Percentiles rank a stretch among this genome's conserved stretches.
phyloP scores from a whole-genome alignment of 2,329 filamentous ascomycete genomes.

The Ophiostoma quercus region DNA sequence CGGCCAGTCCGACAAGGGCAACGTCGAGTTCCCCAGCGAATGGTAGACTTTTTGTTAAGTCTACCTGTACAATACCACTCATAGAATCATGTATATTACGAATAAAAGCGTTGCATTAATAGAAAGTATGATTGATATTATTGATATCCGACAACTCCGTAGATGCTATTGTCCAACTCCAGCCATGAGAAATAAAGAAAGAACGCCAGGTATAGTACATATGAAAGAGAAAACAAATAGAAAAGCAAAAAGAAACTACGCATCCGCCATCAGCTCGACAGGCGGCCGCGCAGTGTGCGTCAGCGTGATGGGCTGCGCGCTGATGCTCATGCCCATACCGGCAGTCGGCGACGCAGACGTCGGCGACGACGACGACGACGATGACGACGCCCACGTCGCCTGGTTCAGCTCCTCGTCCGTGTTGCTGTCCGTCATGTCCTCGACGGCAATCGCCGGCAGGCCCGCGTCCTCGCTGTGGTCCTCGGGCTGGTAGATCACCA shows the following conservation, averaged over 20 bases:
- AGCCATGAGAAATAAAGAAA: background rate
- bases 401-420: slow-evolving; percentile 42
- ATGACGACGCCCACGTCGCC: slow-evolving; percentile 18
- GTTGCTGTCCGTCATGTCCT: slow-evolving; percentile 59
- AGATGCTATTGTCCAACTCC: slow-evolving; percentile 2
- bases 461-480: slow-evolving; percentile 50
- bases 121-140: background rate
- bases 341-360: background rate
- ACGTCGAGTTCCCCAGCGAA: background rate
- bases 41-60: background rate
- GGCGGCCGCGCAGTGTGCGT: slow-evolving; percentile 59
- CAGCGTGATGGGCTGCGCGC: slow-evolving; percentile 40
- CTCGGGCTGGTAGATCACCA: slow-evolving; percentile 58
- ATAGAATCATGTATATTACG: slow-evolving; percentile 15
- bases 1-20: background rate
- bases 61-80: slow-evolving; percentile 7
- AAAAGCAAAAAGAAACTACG: slow-evolving; percentile 24
- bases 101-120: background rate
- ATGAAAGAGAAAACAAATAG: background rate
- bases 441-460: slow-evolving; percentile 60
- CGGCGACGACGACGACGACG: background rate
- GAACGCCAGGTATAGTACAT: slow-evolving; percentile 18
- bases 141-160: background rate
- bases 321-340: slow-evolving; percentile 23
- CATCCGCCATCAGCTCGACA: slow-evolving; percentile 57